Percentiles rank a stretch among this genome's conserved stretches.
Evolutionary conservation across 371 early-diverging fungal species (phyloP).

Genomic region (Mucor irregularis): DNA sequence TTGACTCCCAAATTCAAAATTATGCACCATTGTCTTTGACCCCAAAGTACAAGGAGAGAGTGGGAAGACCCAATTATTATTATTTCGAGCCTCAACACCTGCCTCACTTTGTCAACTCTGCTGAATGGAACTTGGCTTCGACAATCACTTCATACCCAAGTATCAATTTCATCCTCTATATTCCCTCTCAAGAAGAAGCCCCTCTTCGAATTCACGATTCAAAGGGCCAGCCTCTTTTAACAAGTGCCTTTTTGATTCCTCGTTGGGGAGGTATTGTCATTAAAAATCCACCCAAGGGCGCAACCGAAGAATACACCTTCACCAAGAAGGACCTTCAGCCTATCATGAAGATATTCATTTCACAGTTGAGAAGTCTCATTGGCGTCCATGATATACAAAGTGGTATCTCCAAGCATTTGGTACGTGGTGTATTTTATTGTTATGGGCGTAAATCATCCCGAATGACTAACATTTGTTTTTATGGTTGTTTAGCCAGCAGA

Average conservation of each 20-base stretch:
- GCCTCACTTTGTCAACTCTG: slow-evolving; percentile 85
- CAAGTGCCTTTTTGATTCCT: slow-evolving; percentile 87
- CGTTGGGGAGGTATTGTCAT: slow-evolving; percentile 93
- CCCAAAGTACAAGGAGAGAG: slow-evolving; percentile 49
- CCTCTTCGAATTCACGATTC: slow-evolving; percentile 71
- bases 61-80: slow-evolving; percentile 41
- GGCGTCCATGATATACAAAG: slow-evolving; percentile 65
- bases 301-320: slow-evolving; percentile 23
- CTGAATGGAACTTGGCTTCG: slow-evolving; percentile 92
- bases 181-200: slow-evolving; percentile 66
- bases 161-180: slow-evolving; percentile 85
- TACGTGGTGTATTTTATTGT: background rate
- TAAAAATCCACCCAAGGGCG: slow-evolving; percentile 51
- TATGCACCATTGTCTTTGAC: slow-evolving; percentile 69
- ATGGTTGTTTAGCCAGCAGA: slow-evolving; percentile 1
- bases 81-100: slow-evolving; percentile 61
- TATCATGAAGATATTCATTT: slow-evolving; percentile 73
- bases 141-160: slow-evolving; percentile 79
- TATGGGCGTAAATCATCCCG: background rate
- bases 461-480: background rate
- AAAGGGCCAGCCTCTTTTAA: slow-evolving; percentile 42
- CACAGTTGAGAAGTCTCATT: slow-evolving; percentile 78
- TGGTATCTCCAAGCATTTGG: background rate
- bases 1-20: slow-evolving; percentile 74
- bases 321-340: slow-evolving; percentile 62